Evolutionary conservation across 2,329 filamentous ascomycete species (phyloP).

Genomic region (Plenodomus tracheiphilus): DNA sequence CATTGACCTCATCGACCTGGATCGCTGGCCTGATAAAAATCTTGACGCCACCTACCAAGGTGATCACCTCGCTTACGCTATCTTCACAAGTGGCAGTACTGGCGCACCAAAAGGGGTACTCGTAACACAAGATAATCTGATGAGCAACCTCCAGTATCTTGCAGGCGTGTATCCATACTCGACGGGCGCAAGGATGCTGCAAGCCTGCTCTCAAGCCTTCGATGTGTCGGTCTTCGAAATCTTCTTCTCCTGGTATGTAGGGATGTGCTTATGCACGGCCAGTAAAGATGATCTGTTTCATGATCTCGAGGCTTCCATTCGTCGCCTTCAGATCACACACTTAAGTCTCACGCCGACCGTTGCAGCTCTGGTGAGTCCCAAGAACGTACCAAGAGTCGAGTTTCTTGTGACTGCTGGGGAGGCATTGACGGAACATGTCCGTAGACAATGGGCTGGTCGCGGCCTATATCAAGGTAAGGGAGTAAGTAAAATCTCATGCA

Average conservation of each 20-base stretch:
- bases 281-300: slow-evolving; percentile 73
- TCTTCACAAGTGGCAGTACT: slow-evolving; percentile 84
- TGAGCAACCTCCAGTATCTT: slow-evolving; percentile 73
- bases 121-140: slow-evolving; percentile 74
- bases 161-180: slow-evolving; percentile 65
- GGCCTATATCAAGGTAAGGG: slow-evolving; percentile 68
- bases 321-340: slow-evolving; percentile 69
- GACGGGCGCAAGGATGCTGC: slow-evolving; percentile 65
- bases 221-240: slow-evolving; percentile 90
- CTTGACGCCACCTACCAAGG: slow-evolving; percentile 44
- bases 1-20: slow-evolving; percentile 35
- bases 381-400: slow-evolving; percentile 69
- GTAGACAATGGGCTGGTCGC: slow-evolving; percentile 66
- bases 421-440: slow-evolving; percentile 72
- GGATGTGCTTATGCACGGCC: slow-evolving; percentile 77
- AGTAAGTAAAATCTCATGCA: not conserved
- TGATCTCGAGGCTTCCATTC: slow-evolving; percentile 71
- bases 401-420: slow-evolving; percentile 84
- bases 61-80: slow-evolving; percentile 69
- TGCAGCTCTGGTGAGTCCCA: slow-evolving; percentile 71
- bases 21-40: slow-evolving; percentile 43
- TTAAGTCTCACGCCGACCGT: slow-evolving; percentile 86
- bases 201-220: slow-evolving; percentile 83
- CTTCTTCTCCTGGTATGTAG: slow-evolving; percentile 78
- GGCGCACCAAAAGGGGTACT: slow-evolving; percentile 78